Conservation (phyloP, 768 basidiomycete genomes). For the Termitomyces sp. region DNA sequence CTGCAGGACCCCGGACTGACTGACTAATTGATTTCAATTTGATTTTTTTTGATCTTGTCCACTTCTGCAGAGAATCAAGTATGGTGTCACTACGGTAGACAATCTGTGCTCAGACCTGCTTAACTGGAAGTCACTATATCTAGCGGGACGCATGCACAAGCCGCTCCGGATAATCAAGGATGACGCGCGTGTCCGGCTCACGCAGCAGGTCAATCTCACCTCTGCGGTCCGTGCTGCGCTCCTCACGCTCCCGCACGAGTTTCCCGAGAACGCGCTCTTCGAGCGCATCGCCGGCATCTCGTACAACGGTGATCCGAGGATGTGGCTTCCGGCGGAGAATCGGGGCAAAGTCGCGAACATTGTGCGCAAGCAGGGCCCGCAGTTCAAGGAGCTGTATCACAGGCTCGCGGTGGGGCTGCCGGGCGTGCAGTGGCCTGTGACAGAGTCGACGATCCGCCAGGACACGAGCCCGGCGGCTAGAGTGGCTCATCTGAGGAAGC, state of each 20-base stretch:
- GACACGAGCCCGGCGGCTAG: conserved; percentile 65
- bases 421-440: conserved; percentile 66
- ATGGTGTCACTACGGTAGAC: conserved; percentile 91
- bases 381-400: conserved; percentile 87
- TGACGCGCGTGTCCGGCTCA: conserved; percentile 85
- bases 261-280: conserved; percentile 79
- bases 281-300: conserved; percentile 80
- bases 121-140: conserved; percentile 90
- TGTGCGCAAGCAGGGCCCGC: conserved; percentile 70
- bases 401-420: conserved; percentile 72
- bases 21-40: neutral
- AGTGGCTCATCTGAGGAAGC: conserved; percentile 68
- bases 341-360: conserved; percentile 93
- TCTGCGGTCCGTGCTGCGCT: conserved; percentile 90
- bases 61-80: conserved; percentile 76
- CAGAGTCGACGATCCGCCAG: conserved; percentile 58
- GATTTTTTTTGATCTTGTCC: neutral
- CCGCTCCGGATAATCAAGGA: conserved; percentile 91
- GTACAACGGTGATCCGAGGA: conserved; percentile 88
- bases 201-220: conserved; percentile 90
- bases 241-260: conserved; percentile 75
- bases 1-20: no score
- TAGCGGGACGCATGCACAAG: conserved; percentile 96
- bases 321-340: conserved; percentile 93
- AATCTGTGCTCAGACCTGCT: conserved; percentile 85